A percentile compares a stretch with the other conserved stretches of the same genome.
These are phyloP conservation scores for Schizophyllum commune DNA, from an alignment of 1,284 basidiomycete genomes.

Conservation along the genomic window DNA sequence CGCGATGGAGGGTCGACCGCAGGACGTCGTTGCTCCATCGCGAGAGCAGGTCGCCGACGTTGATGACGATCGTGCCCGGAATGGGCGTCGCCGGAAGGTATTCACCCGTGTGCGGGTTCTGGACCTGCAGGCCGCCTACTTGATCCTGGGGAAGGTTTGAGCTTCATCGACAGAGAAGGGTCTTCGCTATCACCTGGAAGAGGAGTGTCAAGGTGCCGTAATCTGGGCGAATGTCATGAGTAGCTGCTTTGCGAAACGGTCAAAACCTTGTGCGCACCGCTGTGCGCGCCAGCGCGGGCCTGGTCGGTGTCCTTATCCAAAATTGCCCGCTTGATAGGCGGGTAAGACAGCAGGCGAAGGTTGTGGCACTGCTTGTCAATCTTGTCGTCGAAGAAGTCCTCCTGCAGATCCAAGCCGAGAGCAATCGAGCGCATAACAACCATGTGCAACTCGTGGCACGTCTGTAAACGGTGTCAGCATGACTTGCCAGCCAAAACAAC, in stretches of 20 bases:
- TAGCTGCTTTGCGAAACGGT: not conserved
- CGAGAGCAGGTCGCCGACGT: constrained; percentile 75
- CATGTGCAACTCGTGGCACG: constrained; percentile 68
- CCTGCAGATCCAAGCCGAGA: constrained; percentile 64
- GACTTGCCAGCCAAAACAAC: not conserved
- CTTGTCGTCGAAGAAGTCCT: constrained; percentile 66
- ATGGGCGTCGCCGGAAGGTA: constrained; percentile 73
- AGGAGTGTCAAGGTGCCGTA: constrained; percentile 81
- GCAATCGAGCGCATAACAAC: constrained; percentile 78
- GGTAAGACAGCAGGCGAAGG: constrained; percentile 69
- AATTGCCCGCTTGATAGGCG: constrained; percentile 53
- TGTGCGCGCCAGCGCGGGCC: constrained; percentile 75
- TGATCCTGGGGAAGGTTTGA: constrained; percentile 17
- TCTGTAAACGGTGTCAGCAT: constrained; percentile 27
- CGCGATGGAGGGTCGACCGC: constrained; percentile 74
- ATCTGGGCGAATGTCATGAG: constrained; percentile 30
- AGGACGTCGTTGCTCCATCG: constrained; percentile 82
- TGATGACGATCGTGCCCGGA: constrained; percentile 75
- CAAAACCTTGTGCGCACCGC: constrained; percentile 32
- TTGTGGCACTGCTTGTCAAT: constrained; percentile 74
- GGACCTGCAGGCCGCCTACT: constrained; percentile 80
- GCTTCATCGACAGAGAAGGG: not conserved
- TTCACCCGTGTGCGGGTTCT: constrained; percentile 64
- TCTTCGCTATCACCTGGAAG: constrained; percentile 49
- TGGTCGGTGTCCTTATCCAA: constrained; percentile 53